These are phyloP conservation scores for Chrysochromulina parva DNA, from an alignment of 78 protist species.

Conservation along the genomic window DNA sequence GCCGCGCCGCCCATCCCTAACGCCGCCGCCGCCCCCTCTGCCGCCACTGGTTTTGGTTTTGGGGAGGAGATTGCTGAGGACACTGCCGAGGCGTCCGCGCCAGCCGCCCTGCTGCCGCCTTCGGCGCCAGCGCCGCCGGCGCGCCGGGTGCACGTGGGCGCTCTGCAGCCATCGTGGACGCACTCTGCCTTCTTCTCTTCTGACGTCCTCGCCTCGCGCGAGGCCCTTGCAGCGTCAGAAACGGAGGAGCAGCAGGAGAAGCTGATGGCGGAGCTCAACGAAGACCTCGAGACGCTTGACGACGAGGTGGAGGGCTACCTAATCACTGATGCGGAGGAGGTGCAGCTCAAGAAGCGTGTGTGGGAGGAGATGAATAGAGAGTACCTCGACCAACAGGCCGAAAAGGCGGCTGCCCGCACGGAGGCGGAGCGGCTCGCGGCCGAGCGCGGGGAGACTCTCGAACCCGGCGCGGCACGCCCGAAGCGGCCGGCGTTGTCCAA, in stretches of 20 bases:
- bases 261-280: slow-evolving; percentile 1
- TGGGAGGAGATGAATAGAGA: slow-evolving; percentile 10
- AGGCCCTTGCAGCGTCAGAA: neutral
- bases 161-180: too few relatives aligned
- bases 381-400: neutral
- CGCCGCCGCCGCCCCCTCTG: too few relatives aligned
- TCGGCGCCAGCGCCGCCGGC: too few relatives aligned
- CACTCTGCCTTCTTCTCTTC: too few relatives aligned
- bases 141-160: too few relatives aligned
- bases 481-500: neutral
- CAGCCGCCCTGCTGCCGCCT: too few relatives aligned
- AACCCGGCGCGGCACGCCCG: neutral
- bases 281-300: neutral
- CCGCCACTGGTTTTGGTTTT: too few relatives aligned
- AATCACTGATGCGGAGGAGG: neutral
- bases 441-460: neutral
- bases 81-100: too few relatives aligned
- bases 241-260: neutral
- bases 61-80: too few relatives aligned
- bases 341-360: neutral
- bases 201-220: neutral
- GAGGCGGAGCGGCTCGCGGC: too few relatives aligned
- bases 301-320: neutral
- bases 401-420: neutral
- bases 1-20: too few relatives aligned